A percentile compares a stretch with the other conserved stretches of the same genome.
Evolutionary conservation across 306 rosid species (phyloP).

Genomic region (Heteromeles arbutifolia): DNA sequence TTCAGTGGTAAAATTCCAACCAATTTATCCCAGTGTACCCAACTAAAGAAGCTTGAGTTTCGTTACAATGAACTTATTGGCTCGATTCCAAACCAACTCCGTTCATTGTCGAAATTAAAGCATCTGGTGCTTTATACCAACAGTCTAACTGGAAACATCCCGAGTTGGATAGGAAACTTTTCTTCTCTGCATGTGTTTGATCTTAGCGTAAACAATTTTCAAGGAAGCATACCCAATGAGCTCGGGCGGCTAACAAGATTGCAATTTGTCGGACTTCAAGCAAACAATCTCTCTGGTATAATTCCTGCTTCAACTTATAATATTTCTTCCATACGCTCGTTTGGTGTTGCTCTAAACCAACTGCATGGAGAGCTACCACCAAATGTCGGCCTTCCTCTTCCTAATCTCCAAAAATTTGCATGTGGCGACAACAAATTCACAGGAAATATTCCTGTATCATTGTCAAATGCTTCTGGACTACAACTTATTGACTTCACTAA

Average conservation of each 20-base stretch:
- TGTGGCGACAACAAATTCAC: accelerated
- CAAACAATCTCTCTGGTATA: neutral
- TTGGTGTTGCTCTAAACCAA: neutral
- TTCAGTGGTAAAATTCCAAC: neutral
- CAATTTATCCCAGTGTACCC: neutral
- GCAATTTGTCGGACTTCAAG: neutral
- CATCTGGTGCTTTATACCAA: accelerated
- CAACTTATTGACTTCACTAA: accelerated
- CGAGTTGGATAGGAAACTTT: neutral
- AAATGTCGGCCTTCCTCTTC: neutral
- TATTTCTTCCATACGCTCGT: neutral
- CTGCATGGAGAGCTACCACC: neutral
- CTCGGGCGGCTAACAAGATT: neutral
- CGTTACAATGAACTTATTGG: neutral
- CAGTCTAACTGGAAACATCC: neutral
- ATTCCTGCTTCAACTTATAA: neutral
- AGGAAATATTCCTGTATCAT: neutral
- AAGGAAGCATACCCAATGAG: neutral
- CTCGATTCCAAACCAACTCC: neutral
- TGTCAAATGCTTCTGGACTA: neutral
- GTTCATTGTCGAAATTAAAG: neutral
- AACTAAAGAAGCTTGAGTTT: neutral
- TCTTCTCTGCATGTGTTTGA: accelerated
- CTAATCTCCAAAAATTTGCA: neutral
- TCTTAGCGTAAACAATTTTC: neutral